A percentile compares a stretch with the other conserved stretches of the same genome.
phyloP scores from a whole-genome alignment of 2,329 filamentous ascomycete genomes.

The Neoscytalidium dimidiatum region DNA sequence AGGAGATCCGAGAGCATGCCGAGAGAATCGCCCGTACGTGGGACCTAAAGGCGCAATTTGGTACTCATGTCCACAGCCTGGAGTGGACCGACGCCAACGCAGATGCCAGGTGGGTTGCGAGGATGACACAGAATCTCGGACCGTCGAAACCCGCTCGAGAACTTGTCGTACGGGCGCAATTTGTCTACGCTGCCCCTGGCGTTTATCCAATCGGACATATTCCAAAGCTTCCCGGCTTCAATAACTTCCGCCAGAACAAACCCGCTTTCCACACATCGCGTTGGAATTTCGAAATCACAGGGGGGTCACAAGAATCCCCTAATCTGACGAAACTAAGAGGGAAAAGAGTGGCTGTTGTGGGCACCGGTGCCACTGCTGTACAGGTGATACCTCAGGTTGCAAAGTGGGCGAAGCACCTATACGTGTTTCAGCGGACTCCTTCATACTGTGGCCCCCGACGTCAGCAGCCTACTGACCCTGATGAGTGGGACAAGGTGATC shows the following conservation, averaged over 20 bases:
- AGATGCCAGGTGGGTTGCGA: constrained; percentile 35
- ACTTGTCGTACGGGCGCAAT: constrained; percentile 27
- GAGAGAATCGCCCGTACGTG: constrained; percentile 43
- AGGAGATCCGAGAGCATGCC: constrained; percentile 38
- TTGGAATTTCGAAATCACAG: constrained; percentile 28
- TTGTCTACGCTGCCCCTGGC: too few relatives aligned
- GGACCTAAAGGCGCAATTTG: constrained; percentile 44
- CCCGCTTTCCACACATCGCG: constrained; percentile 33
- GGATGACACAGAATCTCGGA: constrained; percentile 42
- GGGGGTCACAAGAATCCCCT: constrained; percentile 35
- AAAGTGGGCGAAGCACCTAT: constrained; percentile 26
- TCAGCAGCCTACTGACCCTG: constrained; percentile 43
- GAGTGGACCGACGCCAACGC: constrained; percentile 36
- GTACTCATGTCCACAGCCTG: constrained; percentile 48
- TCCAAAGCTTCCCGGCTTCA: constrained; percentile 35
- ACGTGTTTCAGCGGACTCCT: constrained; percentile 31
- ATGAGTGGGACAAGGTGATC: constrained; percentile 37
- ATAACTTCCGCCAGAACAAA: constrained; percentile 34
- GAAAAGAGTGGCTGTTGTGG: constrained; percentile 29
- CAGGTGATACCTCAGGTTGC: constrained; percentile 31
- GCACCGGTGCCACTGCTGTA: constrained; percentile 30
- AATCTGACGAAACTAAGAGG: constrained; percentile 23
- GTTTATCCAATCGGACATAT: too few relatives aligned
- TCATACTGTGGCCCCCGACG: constrained; percentile 41
- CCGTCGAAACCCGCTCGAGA: constrained; percentile 28